Evolutionary conservation across 169 alveolate genomes (phyloP), one percentile per base, ranked within the genome.

Genomic region (Plasmodium coatneyi): DNA sequence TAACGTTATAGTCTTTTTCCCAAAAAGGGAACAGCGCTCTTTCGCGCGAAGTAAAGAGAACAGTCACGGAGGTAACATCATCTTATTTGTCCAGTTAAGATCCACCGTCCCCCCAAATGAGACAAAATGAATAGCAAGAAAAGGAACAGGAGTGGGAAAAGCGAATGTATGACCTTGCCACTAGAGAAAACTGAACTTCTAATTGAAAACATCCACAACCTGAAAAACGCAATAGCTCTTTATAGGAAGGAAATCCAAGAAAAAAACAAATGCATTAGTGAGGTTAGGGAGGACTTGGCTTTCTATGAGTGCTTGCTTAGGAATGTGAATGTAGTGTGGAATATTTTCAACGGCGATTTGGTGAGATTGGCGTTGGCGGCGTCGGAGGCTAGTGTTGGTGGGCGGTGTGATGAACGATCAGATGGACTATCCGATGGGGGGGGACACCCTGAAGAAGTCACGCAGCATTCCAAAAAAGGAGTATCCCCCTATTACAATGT

Each of bases 211-310:
- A 78, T 87, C 19, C 54, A 87, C 28, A 87, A 87, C 56, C 70
- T 87, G 70, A 87, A 46, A 6, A 78, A 76, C 28, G 79, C 89
- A 36, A 56, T 87, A 79, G 46, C 70, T 87, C n/a, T 78, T 54
- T 87, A 87, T 78, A 78, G 93, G 19, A 78, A 79, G 70, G 93
- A 87, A 66, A 7, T 87, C 3, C 93, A 87, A 52, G 89, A 87
- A 46, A 87, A 87, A 25, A 87, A 87, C 46, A 87, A 79, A 54
- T 43, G 25, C 80, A 76, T 87, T 79, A 60, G 46, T 78, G 46
- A 78, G 9, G 80, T 79, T 9, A 87, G 78, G n/a, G 34, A 1
- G 5, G 72, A 78, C 19, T 78, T 76, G 49, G 78, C 25, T 22
- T 87, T 87, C 54, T 79, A 76, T 56, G 82, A 87, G 30, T 78